phyloP scores from a whole-genome alignment of 106 monocot genomes.

The Chionographis japonica region DNA sequence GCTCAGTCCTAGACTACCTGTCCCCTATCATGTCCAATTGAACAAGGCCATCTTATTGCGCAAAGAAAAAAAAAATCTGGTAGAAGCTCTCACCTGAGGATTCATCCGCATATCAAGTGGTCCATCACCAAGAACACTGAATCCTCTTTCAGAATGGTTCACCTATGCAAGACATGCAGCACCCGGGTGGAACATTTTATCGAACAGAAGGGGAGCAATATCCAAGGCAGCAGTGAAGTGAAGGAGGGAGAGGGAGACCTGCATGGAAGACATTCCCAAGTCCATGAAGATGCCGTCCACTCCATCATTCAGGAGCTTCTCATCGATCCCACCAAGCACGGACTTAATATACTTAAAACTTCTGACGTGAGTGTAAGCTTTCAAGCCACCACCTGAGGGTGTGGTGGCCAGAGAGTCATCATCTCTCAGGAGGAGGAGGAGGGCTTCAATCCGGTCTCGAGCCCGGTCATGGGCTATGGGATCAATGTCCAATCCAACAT shows the following conservation, averaged over 20 bases:
- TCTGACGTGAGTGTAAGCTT: slow-evolving; percentile 41
- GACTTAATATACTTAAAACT: slow-evolving; percentile 86
- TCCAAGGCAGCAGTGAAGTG: not conserved
- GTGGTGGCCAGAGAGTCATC: not conserved
- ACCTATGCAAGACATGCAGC: slow-evolving; percentile 28
- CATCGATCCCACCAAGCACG: slow-evolving; percentile 37
- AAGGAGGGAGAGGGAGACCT: slow-evolving; percentile 23
- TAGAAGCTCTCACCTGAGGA: slow-evolving; percentile 51
- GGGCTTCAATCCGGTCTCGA: slow-evolving; percentile 28
- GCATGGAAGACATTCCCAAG: slow-evolving; percentile 98
- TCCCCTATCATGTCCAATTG: too few relatives aligned
- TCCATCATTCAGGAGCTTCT: slow-evolving; percentile 19
- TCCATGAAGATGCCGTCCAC: slow-evolving; percentile 91
- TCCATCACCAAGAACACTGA: slow-evolving; percentile 74
- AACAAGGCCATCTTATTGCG: too few relatives aligned
- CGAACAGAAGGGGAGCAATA: slow-evolving; percentile 2
- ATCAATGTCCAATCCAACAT: slow-evolving; percentile 79
- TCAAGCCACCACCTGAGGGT: slow-evolving; percentile 13
- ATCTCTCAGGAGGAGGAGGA: not conserved
- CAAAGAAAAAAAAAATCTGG: too few relatives aligned
- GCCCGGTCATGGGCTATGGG: slow-evolving; percentile 56
- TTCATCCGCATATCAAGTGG: slow-evolving; percentile 98
- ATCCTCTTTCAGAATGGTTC: slow-evolving; percentile 69
- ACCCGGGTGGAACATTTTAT: slow-evolving; percentile 9
- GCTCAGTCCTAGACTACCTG: too few relatives aligned